Conservation (phyloP, 352 stramenopile species). For the Poterioochromonas sp. region DNA sequence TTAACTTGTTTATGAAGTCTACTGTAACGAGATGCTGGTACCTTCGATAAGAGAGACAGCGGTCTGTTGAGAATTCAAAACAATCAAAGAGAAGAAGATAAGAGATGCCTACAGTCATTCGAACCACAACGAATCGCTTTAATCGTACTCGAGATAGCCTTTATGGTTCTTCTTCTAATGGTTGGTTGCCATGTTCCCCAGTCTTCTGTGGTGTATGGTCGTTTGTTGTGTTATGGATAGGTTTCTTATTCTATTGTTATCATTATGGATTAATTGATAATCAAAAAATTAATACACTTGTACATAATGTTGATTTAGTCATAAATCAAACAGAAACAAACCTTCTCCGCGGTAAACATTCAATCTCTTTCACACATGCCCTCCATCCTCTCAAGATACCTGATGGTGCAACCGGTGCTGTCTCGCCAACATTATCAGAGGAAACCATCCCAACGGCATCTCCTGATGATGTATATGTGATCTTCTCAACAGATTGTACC, state of each 20-base stretch:
- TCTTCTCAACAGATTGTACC: constrained; percentile 67
- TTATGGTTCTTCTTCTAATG: not conserved
- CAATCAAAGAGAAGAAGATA: not conserved
- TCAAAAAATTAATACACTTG: not conserved
- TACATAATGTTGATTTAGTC: not conserved
- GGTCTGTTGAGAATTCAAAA: no score
- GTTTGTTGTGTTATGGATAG: not conserved
- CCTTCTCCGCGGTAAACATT: not conserved
- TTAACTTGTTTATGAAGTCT: not conserved
- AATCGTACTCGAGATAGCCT: not conserved
- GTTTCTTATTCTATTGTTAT: not conserved
- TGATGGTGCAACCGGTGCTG: not conserved
- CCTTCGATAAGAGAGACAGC: not conserved
- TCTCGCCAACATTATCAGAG: no score
- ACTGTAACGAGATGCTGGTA: not conserved
- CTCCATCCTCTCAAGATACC: not conserved
- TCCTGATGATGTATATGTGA: constrained; percentile 51
- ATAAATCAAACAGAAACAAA: not conserved
- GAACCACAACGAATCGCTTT: constrained; percentile 4
- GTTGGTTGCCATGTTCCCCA: no score
- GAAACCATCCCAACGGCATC: not conserved
- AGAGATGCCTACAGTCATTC: not conserved
- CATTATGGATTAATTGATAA: not conserved
- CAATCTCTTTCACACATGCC: no score
- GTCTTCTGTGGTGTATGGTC: no score